Evolutionary conservation across 441 rosid genomes (phyloP), one percentile per base, ranked within the genome.

Genomic region (Manihot esculenta): DNA sequence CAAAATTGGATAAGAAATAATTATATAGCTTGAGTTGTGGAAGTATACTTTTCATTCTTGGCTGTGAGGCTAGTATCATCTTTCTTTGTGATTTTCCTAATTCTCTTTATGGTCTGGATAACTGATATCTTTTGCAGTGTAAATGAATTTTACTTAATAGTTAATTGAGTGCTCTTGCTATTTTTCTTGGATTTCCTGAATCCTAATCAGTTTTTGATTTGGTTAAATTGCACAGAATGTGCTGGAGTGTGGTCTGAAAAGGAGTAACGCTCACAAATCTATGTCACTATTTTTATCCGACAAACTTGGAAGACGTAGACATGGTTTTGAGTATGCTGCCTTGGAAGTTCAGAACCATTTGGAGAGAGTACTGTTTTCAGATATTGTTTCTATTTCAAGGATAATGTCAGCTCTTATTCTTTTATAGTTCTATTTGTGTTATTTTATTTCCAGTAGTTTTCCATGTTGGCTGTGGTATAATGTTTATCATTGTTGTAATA

Each of bases 251-350:
- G 98, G 98, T 69, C 81, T 90, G 0, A 90, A 83, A 77, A 89
- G 78, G 82, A 85, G 84, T 77, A 84, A 72, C 21, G 71, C 80
- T 26, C 81, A 83, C 73, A 94, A 84, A 76, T 86, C 89, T 1
- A 75, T 92, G 86, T 79, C 94, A 13, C 74, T 96, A 53, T 96
- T 81, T 79, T 77, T 96, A 72, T 91, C 99, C 27, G 84, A 86
- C 77, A 79, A 83, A 68, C 97, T 93, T 67, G 89, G 86, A 41
- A 90, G 86, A 77, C 82, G 62, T n/a, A 85, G 93, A 80, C 88
- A 93, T 54, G 99, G 99, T 69, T 90, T 89, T 30, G 97, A 91
- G 73, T 85, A 90, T 70, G 99, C 87, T 64, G 84, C 99, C 51
- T 77, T 96, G 55, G 88, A 86, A 55, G 85, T 91, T 78, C 92